Evolutionary conservation across 129 eudicot species (phyloP).

Genomic region (Pseudognaphalium luteoalbum): DNA sequence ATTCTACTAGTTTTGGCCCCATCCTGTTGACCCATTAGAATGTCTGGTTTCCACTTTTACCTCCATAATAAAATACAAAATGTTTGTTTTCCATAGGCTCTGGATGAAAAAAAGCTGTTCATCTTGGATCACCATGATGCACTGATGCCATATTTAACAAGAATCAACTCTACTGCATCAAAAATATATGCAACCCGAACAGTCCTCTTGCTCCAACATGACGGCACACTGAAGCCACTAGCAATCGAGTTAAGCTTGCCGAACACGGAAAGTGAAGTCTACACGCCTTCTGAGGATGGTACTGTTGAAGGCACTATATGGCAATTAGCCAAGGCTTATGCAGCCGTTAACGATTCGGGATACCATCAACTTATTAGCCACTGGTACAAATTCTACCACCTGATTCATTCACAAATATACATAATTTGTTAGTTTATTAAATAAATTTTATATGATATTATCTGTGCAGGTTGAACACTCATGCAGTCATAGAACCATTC

Average conservation of each 20-base stretch:
- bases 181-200: conserved; percentile 80
- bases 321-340: conserved; percentile 96
- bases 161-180: conserved; percentile 65
- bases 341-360: conserved; percentile 94
- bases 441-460: neutral
- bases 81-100: conserved; percentile 51
- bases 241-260: conserved; percentile 88
- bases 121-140: conserved; percentile 89
- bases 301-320: conserved; percentile 49
- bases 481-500: conserved; percentile 89
- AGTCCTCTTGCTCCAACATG: conserved; percentile 64
- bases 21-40: neutral
- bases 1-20: neutral
- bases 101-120: conserved; percentile 61
- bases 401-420: neutral
- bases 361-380: conserved; percentile 94
- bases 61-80: neutral
- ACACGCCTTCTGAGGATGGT: conserved; percentile 57
- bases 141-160: conserved; percentile 71
- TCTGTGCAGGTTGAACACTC: conserved; percentile 75
- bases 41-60: neutral
- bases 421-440: neutral
- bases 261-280: conserved; percentile 57
- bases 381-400: conserved; percentile 46
- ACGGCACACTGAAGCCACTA: conserved; percentile 76